A percentile compares a stretch with the other conserved stretches of the same genome.
Conservation (phyloP, 78 protist species). For the slime mould (Dictyostelium discoideum) region dicty_2.7 NC_007088.5:46501-47000, state of each 20-base stretch:
- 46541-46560: background rate
- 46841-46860: background rate
- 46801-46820: background rate
- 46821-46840: background rate
- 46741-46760: background rate
- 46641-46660: background rate
- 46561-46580: background rate
- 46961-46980: background rate
- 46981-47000: slow-evolving; percentile 21
- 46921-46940: background rate
- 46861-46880: background rate
- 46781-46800: background rate
- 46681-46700: background rate
- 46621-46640: background rate
- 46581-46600: background rate
- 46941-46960: background rate
- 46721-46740: background rate
- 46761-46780: background rate
- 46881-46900: no score
- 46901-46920: no score
- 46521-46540: background rate
- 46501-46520: slow-evolving; percentile 11
- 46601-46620: background rate
- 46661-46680: background rate
- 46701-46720: background rate